These are phyloP conservation scores for Pyrenophora tritici-repentis DNA, from an alignment of 2,329 filamentous ascomycete genomes.

Conservation along the genomic window DNA sequence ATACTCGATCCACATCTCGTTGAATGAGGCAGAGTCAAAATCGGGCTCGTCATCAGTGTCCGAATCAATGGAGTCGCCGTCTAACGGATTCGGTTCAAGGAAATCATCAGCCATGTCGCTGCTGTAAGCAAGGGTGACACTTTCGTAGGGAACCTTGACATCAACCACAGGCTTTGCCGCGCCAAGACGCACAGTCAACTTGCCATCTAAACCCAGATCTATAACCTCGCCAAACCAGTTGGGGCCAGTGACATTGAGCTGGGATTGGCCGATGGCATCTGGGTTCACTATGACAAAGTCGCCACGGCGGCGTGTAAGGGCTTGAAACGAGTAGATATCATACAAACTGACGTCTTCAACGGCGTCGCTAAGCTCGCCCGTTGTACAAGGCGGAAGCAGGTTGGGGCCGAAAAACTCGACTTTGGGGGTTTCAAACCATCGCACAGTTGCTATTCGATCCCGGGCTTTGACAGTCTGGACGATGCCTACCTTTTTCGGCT, in stretches of 20 bases:
- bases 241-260: slow-evolving; percentile 26
- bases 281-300: slow-evolving; percentile 60
- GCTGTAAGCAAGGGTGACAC: slow-evolving; percentile 55
- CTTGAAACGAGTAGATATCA: slow-evolving; percentile 59
- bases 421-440: slow-evolving; percentile 55
- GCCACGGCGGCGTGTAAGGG: slow-evolving; percentile 55
- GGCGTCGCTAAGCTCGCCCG: slow-evolving; percentile 49
- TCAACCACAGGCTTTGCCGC: slow-evolving; percentile 56
- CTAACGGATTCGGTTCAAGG: slow-evolving; percentile 29
- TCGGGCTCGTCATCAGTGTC: slow-evolving; percentile 41
- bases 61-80: slow-evolving; percentile 35
- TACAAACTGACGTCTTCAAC: slow-evolving; percentile 63
- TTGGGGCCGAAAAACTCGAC: slow-evolving; percentile 42
- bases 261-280: slow-evolving; percentile 19
- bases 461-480: slow-evolving; percentile 60
- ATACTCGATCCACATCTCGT: slow-evolving; percentile 48
- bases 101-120: slow-evolving; percentile 48
- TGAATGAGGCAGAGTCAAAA: slow-evolving; percentile 40
- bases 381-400: slow-evolving; percentile 51
- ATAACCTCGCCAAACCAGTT: slow-evolving; percentile 64
- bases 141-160: slow-evolving; percentile 55
- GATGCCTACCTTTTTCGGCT: slow-evolving; percentile 59
- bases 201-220: slow-evolving; percentile 59
- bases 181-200: slow-evolving; percentile 59
- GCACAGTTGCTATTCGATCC: slow-evolving; percentile 61